Percentiles rank a stretch among this genome's conserved stretches.
Conservation (phyloP, 1,284 basidiomycete genomes). For the Cutaneotrichosporon sp. region DNA sequence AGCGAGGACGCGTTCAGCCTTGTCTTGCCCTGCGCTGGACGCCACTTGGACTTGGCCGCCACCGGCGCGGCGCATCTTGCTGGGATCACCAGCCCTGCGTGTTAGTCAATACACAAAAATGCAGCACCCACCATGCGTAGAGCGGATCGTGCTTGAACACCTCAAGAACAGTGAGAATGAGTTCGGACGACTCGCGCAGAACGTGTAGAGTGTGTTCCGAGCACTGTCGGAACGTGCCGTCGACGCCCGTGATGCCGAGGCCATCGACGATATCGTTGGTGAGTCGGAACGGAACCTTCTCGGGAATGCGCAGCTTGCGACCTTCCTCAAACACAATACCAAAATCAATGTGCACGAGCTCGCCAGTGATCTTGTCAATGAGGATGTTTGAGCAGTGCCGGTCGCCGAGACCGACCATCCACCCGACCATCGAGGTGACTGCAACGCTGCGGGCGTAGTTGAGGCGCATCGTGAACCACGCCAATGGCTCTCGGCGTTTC, state of each 20-base stretch:
- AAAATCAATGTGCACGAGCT: slow-evolving; percentile 90
- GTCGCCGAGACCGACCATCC: slow-evolving; percentile 88
- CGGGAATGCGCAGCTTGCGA: slow-evolving; percentile 71
- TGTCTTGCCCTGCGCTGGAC: slow-evolving; percentile 59
- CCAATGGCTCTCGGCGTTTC: slow-evolving; percentile 73
- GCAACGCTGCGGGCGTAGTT: slow-evolving; percentile 88
- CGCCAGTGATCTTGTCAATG: slow-evolving; percentile 74
- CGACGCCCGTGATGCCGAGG: slow-evolving; percentile 80
- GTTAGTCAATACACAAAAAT: slow-evolving; percentile 1
- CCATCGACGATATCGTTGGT: slow-evolving; percentile 92
- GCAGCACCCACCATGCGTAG: slow-evolving; percentile 71
- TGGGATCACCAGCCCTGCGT: slow-evolving; percentile 56
- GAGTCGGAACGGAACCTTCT: slow-evolving; percentile 89
- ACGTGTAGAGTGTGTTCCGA: slow-evolving; percentile 91
- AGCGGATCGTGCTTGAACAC: slow-evolving; percentile 97
- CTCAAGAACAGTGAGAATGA: slow-evolving; percentile 90
- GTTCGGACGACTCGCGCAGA: slow-evolving; percentile 72
- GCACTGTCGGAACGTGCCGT: slow-evolving; percentile 92
- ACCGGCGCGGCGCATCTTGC: slow-evolving; percentile 51
- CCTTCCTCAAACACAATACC: slow-evolving; percentile 98
- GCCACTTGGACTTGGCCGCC: slow-evolving; percentile 23
- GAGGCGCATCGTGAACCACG: slow-evolving; percentile 90
- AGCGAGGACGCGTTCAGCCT: slow-evolving; percentile 80
- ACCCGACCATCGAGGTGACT: slow-evolving; percentile 88
- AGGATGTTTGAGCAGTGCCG: slow-evolving; percentile 90